phyloP scores from a whole-genome alignment of 306 rosid genomes.

The Geum urbanum region DNA sequence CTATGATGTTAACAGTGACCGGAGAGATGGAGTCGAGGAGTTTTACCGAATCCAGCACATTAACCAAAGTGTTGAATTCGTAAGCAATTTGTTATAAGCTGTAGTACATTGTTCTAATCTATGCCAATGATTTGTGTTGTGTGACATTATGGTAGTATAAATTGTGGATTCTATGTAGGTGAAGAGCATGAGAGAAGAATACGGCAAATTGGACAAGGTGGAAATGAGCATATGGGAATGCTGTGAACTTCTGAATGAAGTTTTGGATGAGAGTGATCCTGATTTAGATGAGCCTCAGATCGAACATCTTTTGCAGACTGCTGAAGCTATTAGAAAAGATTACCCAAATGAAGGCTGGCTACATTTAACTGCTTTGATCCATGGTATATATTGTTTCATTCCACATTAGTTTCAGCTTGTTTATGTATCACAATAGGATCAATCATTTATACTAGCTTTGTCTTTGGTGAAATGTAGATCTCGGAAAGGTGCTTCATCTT shows the following conservation, averaged over 20 bases:
- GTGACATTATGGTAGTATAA: background rate
- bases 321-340: conserved; percentile 31
- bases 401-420: background rate
- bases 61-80: conserved; percentile 59
- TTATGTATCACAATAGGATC: background rate
- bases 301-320: conserved; percentile 32
- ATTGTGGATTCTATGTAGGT: conserved; percentile 13
- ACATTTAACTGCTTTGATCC: conserved; percentile 24
- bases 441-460: background rate
- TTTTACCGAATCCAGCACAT: conserved; percentile 65
- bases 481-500: conserved; percentile 35
- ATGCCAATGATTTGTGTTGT: background rate
- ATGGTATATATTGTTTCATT: conserved; percentile 13
- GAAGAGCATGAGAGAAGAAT: conserved; percentile 26
- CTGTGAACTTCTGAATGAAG: conserved; percentile 26
- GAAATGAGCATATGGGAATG: conserved; percentile 34
- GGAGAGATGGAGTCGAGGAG: conserved; percentile 53
- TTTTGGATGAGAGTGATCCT: conserved; percentile 31
- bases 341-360: conserved; percentile 29
- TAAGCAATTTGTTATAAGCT: conserved; percentile 31
- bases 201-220: conserved; percentile 21
- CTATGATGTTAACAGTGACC: conserved; percentile 42
- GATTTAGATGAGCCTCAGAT: conserved; percentile 34
- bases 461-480: conserved; percentile 16
- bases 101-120: background rate